phyloP scores from a whole-genome alignment of 805 yeast species.

The Yarrowia bubula region DNA sequence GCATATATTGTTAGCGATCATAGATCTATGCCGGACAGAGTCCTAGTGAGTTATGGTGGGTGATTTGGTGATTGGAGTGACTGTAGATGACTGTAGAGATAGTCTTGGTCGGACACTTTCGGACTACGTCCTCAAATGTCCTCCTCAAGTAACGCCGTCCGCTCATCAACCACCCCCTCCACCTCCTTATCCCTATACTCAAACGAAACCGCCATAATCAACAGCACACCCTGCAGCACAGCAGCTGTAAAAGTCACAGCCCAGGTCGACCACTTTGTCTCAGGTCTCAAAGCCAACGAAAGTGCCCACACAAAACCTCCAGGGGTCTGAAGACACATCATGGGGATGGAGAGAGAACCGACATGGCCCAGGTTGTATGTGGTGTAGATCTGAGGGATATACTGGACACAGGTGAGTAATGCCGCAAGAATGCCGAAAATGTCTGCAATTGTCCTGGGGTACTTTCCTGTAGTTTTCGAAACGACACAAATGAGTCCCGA shows the following conservation, averaged over 20 bases:
- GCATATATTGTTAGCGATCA: too few species aligned
- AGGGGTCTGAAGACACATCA: constrained; percentile 87
- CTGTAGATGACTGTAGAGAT: too few species aligned
- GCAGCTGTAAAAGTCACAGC: constrained; percentile 75
- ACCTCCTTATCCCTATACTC: constrained; percentile 4
- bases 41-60: too few species aligned
- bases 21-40: too few species aligned
- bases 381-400: constrained; percentile 74
- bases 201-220: constrained; percentile 50
- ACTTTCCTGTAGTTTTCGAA: constrained; percentile 28
- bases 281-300: constrained; percentile 67
- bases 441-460: constrained; percentile 47
- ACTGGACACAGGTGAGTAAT: constrained; percentile 62
- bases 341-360: constrained; percentile 72
- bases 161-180: constrained; percentile 8
- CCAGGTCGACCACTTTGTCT: constrained; percentile 86
- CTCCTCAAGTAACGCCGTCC: neutral
- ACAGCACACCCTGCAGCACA: constrained; percentile 57
- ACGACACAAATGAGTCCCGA: constrained; percentile 31
- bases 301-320: constrained; percentile 82
- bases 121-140: neutral
- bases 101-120: neutral
- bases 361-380: constrained; percentile 69
- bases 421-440: constrained; percentile 66
- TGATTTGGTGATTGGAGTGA: too few species aligned